A percentile compares a stretch with the other conserved stretches of the same genome.
Conservation (phyloP, 768 basidiomycete species). For the Rhodotorula sphaerocarpa region DNA sequence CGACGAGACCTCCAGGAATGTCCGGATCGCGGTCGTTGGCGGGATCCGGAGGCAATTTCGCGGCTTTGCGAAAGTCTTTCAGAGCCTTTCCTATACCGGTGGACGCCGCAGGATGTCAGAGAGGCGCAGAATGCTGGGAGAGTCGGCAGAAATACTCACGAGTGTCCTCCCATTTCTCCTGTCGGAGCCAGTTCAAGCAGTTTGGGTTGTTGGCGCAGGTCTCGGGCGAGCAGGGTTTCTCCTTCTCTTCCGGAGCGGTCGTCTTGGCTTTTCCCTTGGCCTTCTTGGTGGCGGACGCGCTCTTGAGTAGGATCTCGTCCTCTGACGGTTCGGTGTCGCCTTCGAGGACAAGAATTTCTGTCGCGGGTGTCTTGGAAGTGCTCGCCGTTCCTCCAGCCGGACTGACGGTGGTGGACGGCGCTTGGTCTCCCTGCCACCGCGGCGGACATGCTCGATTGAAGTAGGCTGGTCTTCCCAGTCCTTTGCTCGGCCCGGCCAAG, state of each 20-base stretch:
- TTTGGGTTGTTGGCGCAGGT: constrained; percentile 67
- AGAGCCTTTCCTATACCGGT: constrained; percentile 55
- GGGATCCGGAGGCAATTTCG: constrained; percentile 56
- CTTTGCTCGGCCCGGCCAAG: constrained; percentile 4
- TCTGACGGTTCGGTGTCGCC: background rate
- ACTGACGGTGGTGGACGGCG: background rate
- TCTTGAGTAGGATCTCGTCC: background rate
- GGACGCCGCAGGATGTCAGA: constrained; percentile 30
- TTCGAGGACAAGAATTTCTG: constrained; percentile 10
- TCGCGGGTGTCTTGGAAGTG: background rate
- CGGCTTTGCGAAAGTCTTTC: constrained; percentile 51
- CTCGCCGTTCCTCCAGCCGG: background rate
- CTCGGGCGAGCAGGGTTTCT: constrained; percentile 18
- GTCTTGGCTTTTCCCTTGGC: constrained; percentile 13
- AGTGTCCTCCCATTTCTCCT: constrained; percentile 61
- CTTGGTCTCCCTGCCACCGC: constrained; percentile 2
- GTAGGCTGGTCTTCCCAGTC: background rate
- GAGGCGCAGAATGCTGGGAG: constrained; percentile 4
- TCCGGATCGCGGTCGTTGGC: constrained; percentile 50
- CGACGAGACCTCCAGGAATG: constrained; percentile 69
- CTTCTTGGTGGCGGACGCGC: background rate
- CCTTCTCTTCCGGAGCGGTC: background rate
- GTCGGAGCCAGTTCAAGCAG: constrained; percentile 81
- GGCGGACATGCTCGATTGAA: background rate
- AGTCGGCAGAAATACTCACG: constrained; percentile 45